Conservation (phyloP, 1,284 basidiomycete species). For the Ganoderma sinense region DNA sequence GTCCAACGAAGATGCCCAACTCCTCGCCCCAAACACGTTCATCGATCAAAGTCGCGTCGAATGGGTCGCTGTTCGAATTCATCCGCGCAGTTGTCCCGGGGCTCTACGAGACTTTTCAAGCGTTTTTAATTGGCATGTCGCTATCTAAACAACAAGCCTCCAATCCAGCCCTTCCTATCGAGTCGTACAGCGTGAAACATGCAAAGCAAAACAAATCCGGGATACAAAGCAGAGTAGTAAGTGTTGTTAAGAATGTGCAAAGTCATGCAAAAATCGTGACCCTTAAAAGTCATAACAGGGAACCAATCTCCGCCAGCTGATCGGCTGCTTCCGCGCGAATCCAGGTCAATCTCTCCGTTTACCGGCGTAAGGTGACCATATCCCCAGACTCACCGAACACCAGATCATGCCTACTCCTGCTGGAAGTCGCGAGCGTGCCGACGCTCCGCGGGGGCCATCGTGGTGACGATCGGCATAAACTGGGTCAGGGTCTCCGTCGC, state of each 20-base stretch:
- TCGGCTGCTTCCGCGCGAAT: neutral
- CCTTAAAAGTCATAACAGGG: neutral
- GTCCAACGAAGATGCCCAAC: neutral
- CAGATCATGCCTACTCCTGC: conserved; percentile 13
- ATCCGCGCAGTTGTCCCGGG: neutral
- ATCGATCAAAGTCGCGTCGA: neutral
- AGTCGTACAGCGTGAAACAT: neutral
- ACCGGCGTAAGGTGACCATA: neutral
- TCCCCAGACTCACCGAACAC: neutral
- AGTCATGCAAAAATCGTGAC: neutral
- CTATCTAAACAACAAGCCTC: neutral
- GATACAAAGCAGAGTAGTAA: neutral
- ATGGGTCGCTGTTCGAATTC: neutral
- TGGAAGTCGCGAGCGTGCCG: conserved; percentile 30
- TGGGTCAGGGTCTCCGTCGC: conserved; percentile 24
- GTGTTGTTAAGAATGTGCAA: neutral
- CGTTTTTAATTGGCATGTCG: neutral
- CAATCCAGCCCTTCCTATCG: neutral
- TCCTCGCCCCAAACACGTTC: neutral
- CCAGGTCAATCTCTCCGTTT: neutral
- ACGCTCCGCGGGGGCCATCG: conserved; percentile 10
- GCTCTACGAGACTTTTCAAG: neutral
- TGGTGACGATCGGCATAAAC: conserved; percentile 25
- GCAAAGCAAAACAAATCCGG: neutral
- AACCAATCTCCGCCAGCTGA: neutral